Evolutionary conservation across 306 rosid genomes (phyloP), one percentile per base, ranked within the genome.

Genomic region (Coriaria nepalensis): DNA sequence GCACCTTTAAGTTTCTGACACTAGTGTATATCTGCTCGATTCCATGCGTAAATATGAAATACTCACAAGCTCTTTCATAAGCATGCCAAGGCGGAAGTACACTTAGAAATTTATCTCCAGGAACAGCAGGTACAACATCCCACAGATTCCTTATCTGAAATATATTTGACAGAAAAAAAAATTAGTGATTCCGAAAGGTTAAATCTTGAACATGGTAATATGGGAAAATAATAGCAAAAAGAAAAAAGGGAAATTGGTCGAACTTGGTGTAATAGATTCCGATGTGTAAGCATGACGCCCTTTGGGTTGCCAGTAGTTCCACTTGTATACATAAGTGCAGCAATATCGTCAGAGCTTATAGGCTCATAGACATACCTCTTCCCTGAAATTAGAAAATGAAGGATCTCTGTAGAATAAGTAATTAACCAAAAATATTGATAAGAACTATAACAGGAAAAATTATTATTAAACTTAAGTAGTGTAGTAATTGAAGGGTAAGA

Each of bases 1-100:
- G 32, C 74, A 90, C 97, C 95, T 90, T 90, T 65, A 90, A 80
- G 69, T 84, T 81, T 74, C 80, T 77, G 60, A 81, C 77, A 5
- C 71, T 77, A 38, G 94, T 74, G 74, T 90, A 90, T 13, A 79
- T 78, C 64, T 90, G 95, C 77, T 81, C 94, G 49, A 46, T 44
- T 59, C 97, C 97, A 9, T 15, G 9, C 4, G 95, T 70, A 66
- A 90, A 81, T 45, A 65, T 73, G 64, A 90, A 90, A 81, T 90
- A 90, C 74, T 81, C 97, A 47, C 60, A 45, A 60, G 95, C 93
- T 53, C 97, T 78, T 70, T 90, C 97, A 47, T 90, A 90, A 7
- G 95, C 95, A 63, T 90, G 97, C 97, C 97, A 90, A 40, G 97
- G 73, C 55, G 97, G 95, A 68, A 90, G 74, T 85, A 90, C 81